These are phyloP conservation scores for Coprinellus micaceus DNA, from an alignment of 768 basidiomycete genomes.

Conservation along the genomic window DNA sequence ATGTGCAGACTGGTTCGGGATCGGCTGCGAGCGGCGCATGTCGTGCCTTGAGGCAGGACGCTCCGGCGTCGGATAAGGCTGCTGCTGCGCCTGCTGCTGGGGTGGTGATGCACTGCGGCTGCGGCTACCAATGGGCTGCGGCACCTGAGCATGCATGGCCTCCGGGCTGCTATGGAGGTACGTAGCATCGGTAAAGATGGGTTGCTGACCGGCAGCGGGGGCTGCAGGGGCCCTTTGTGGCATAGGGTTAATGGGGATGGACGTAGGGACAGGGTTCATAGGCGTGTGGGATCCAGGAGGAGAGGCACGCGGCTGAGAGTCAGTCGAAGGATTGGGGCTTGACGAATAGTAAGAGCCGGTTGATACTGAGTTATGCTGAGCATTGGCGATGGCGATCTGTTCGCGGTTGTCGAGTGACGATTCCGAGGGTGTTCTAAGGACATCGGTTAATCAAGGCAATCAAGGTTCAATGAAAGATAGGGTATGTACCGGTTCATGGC, in stretches of 20 bases:
- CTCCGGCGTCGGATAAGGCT: not conserved
- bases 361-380: constrained; percentile 38
- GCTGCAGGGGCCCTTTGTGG: not conserved
- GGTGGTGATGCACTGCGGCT: not conserved
- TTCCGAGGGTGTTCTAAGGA: constrained; percentile 9
- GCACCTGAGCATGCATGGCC: not conserved
- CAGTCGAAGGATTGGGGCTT: not conserved
- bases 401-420: constrained; percentile 32
- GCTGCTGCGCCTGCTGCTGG: not conserved
- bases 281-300: not conserved
- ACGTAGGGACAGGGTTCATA: not conserved
- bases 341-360: constrained; percentile 32
- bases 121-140: not conserved
- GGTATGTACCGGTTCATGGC: not conserved
- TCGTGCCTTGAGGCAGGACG: not conserved
- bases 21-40: not conserved
- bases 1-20: too few relatives aligned
- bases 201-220: not conserved
- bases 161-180: constrained; percentile 5
- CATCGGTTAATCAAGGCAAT: not conserved
- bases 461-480: not conserved
- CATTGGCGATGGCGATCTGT: constrained; percentile 37
- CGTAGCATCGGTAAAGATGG: not conserved
- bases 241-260: too few relatives aligned
- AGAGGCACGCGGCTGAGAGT: not conserved